Base-by-base conservation (phyloP, 768 basidiomycete species). In the Leccinum arenicola region DNA sequence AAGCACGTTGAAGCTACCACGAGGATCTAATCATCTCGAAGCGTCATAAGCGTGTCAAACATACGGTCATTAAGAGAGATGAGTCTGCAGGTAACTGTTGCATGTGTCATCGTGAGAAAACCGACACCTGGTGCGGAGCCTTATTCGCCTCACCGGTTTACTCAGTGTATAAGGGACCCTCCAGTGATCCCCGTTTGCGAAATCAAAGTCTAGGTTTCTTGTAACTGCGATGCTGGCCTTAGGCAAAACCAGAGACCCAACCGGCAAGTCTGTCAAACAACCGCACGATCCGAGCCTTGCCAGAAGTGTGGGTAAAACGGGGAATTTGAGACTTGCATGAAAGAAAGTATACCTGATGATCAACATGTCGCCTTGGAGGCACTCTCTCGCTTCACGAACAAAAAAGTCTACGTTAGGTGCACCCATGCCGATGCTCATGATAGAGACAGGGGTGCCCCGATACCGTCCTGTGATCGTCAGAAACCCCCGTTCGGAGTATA, bases 381-480 rank as follows among this genome's bases (percentile, higher is more conserved):
- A 86, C 71, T 92, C 91, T 61, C 90, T 80, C 25, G 82, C 84
- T 74, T 93, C 91, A 61, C 91, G 83, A 21, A 93, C 82, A 70
- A 93, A 91, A 74, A 93, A 93, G 72, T 93, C 91, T 76, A 86
- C 87, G 74, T 90, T 93, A 1, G 90, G 83, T 59, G 75, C 78
- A 19, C 91, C 91, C 91, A 93, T 93, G 12, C 91, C 91, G 56
- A 92, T 91, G 63, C 87, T 88, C 45, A 91, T 77, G 43, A 93
- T 82, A 6, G 86, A 88, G 29, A 93, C 71, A 8, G 89, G 88
- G 15, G 80, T 71, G 50, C 81, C 82, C 48, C 77, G 78, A 71
- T 84, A 89, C 35, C 81, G 77, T 11, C 88, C 89, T 5, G 88
- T 89, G 53, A 89, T 80, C 4, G 86, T 89, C 59, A 84, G 71